Conservation (phyloP, 1,284 basidiomycete species). For the Ceratobasidium papillatum region DNA sequence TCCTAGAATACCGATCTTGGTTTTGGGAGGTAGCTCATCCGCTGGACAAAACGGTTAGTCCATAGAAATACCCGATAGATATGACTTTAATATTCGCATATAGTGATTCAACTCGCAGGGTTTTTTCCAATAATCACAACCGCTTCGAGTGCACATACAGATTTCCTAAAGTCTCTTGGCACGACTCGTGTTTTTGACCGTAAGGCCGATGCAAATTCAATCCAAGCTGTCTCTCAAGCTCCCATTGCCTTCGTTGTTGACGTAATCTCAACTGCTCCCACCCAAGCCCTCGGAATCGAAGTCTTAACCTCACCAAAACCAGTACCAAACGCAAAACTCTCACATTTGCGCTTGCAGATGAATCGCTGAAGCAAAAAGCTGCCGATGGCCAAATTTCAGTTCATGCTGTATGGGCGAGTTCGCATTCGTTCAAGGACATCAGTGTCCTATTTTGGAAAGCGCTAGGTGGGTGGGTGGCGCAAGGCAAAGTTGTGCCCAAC, state of each 20-base stretch:
- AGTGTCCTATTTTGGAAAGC: background rate
- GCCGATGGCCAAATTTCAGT: background rate
- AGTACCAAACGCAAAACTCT: background rate
- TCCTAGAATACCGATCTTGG: conserved; percentile 16
- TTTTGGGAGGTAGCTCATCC: conserved; percentile 40
- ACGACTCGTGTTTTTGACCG: no score
- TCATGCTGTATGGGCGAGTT: background rate
- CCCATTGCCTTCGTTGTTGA: no score
- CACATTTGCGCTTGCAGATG: no score
- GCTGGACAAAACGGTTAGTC: no score
- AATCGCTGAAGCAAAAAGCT: background rate
- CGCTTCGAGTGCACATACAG: conserved; percentile 58
- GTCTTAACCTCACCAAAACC: no score
- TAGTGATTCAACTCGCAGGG: conserved; percentile 41
- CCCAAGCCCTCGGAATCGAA: no score
- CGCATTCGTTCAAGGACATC: conserved; percentile 1
- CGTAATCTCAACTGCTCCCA: no score
- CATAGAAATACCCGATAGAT: no score
- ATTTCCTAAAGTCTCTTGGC: conserved; percentile 56
- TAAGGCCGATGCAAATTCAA: no score
- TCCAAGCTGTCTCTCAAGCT: no score
- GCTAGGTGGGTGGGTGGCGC: background rate
- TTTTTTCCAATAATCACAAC: conserved; percentile 52
- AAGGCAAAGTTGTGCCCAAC: background rate
- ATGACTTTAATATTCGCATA: no score